Percentiles rank a stretch among this genome's conserved stretches.
Conservation (phyloP, 2,329 filamentous ascomycete species). For the Penicillium janthinellum region DNA sequence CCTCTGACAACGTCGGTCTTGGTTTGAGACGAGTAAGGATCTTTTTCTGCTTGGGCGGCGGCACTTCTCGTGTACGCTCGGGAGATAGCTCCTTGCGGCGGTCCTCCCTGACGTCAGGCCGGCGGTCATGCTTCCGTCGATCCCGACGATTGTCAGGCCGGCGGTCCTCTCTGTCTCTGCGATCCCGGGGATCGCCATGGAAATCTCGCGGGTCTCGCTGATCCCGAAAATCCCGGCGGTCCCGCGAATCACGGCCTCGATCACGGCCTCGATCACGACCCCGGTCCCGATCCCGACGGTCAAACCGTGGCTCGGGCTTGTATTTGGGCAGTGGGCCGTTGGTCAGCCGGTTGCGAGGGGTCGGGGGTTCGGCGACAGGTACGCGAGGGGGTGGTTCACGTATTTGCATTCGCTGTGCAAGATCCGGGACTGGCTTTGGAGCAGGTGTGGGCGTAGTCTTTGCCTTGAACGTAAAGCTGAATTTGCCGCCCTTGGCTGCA, state of each 20-base stretch:
- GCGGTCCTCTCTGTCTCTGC: constrained; percentile 44
- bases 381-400: constrained; percentile 42
- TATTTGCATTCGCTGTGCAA: constrained; percentile 50
- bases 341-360: constrained; percentile 43
- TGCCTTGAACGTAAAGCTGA: constrained; percentile 91
- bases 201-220: constrained; percentile 38
- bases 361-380: constrained; percentile 33
- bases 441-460: constrained; percentile 63
- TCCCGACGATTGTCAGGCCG: constrained; percentile 46
- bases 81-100: constrained; percentile 53
- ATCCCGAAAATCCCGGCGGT: constrained; percentile 41
- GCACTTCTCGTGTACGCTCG: constrained; percentile 40
- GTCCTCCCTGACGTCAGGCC: constrained; percentile 41
- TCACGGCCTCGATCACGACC: constrained; percentile 41
- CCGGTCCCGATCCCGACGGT: constrained; percentile 44
- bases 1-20: constrained; percentile 68
- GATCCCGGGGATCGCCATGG: constrained; percentile 35
- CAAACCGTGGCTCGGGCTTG: constrained; percentile 44
- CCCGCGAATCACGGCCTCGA: constrained; percentile 33
- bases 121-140: constrained; percentile 39
- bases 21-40: constrained; percentile 71
- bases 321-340: constrained; percentile 41
- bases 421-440: constrained; percentile 53
- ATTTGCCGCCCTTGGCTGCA: constrained; percentile 64
- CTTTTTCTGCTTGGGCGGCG: constrained; percentile 62